These are phyloP conservation scores for Hypoxylon sp. DNA, from an alignment of 2,329 filamentous ascomycete genomes.

Conservation along the genomic window DNA sequence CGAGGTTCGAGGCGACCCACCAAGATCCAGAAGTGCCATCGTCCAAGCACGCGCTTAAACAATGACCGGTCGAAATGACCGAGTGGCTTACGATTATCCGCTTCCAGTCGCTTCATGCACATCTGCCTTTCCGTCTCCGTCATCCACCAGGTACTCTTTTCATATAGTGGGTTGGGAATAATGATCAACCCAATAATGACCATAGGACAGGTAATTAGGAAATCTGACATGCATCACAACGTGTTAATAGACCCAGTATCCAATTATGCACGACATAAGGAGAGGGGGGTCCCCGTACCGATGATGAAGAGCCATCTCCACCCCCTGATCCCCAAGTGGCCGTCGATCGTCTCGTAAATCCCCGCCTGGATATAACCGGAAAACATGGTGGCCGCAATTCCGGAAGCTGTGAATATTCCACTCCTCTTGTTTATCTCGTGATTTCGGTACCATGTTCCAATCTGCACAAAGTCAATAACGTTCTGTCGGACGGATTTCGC, in stretches of 20 bases:
- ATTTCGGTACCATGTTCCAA: conserved; percentile 54
- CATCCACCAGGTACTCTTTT: conserved; percentile 54
- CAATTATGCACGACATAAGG: conserved; percentile 35
- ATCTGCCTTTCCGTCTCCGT: conserved; percentile 52
- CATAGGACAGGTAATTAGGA: conserved; percentile 42
- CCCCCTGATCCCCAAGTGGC: conserved; percentile 60
- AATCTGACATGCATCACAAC: conserved; percentile 24
- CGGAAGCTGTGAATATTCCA: conserved; percentile 63
- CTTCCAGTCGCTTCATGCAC: conserved; percentile 52
- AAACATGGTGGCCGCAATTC: conserved; percentile 64
- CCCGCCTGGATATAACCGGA: conserved; percentile 65
- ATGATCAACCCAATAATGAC: conserved; percentile 41
- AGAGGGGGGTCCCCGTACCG: conserved; percentile 55
- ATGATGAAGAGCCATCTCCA: conserved; percentile 68
- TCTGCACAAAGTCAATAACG: conserved; percentile 20
- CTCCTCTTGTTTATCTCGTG: conserved; percentile 61
- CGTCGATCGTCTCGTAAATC: conserved; percentile 64
- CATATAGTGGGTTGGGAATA: conserved; percentile 46
- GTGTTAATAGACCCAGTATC: neutral
- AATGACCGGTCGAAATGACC: conserved; percentile 39
- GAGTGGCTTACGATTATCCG: conserved; percentile 41
- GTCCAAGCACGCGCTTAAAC: conserved; percentile 42
- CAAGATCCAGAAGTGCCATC: conserved; percentile 46
- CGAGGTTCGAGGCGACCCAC: conserved; percentile 3
- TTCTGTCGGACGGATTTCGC: neutral